Conservation (phyloP, 2,329 filamentous ascomycete species). For the Macroventuria anomochaeta region DNA sequence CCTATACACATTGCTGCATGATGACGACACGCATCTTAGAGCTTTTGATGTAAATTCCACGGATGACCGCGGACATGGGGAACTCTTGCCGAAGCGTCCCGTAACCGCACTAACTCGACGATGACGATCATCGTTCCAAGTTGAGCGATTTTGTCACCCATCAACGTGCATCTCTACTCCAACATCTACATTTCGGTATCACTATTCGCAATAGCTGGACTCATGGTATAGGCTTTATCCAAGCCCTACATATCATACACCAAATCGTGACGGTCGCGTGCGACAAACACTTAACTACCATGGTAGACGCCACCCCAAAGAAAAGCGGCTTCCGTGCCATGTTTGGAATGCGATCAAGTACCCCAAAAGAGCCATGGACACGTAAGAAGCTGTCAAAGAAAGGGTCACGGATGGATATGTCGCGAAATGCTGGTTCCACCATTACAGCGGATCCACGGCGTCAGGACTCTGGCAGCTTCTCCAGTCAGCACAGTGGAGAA, state of each 20-base stretch:
- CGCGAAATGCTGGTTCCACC: conserved; percentile 15
- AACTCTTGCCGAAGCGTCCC: conserved; percentile 10
- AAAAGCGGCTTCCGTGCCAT: conserved; percentile 31
- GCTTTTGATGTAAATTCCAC: not conserved
- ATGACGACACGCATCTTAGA: not conserved
- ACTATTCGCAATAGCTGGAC: not conserved
- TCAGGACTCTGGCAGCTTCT: conserved; percentile 36
- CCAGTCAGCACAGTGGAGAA: conserved; percentile 24
- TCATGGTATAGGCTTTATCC: not conserved
- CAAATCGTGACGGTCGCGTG: not conserved
- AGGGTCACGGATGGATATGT: conserved; percentile 22
- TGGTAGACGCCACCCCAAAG: conserved; percentile 29
- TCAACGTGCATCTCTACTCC: conserved; percentile 2
- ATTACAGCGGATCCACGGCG: conserved; percentile 21
- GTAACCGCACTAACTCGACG: conserved; percentile 14
- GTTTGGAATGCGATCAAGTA: conserved; percentile 27
- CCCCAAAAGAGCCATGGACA: conserved; percentile 23
- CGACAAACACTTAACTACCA: conserved; percentile 7
- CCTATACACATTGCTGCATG: not conserved
- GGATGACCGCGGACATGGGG: conserved; percentile 11
- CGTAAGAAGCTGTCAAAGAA: conserved; percentile 37
- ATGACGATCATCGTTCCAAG: conserved; percentile 16
- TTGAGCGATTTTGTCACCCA: conserved; percentile 14
- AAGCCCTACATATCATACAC: not conserved
- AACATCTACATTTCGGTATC: not conserved